Base-by-base conservation (phyloP, 2,329 filamentous ascomycete species). In the Stagonosporopsis vannaccii region DNA sequence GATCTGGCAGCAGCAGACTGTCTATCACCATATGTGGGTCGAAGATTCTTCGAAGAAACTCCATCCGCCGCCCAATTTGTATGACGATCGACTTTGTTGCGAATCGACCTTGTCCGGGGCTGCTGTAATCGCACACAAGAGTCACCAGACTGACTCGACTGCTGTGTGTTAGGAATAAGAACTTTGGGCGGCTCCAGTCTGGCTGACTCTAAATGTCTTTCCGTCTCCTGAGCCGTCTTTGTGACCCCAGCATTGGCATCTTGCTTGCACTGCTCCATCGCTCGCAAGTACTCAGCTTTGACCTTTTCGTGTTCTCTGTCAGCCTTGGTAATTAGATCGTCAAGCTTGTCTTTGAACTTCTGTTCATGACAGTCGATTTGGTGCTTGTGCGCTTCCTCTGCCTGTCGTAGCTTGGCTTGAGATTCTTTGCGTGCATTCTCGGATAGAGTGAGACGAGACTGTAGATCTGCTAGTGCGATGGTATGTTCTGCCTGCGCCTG, bases 41-140 rank as follows among this genome's bases (percentile, higher is more conserved):
- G 32, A 5, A 6, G 19, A 17, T 13, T 25, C 9, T 20, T 39
- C 9, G 33, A 44, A 19, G 33, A 4, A n/a, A 19, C 17, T 8
- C 53, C 30, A 8, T 45, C 49, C 4, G 59, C 39, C 12, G 62
- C 46, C 2, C 62, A 61, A 6, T 56, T 50, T 17, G 63, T 66
- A 11, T 62, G 51, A 8, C 68, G 61, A 28, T 59, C 58, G 20
- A 68, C 57, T 26, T 63, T 70, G 54, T 66, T 71, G 44, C 60
- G 65, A 1, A 30, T 23, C 11, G 45, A 69, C 4, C 13, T 42
- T 11, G 11, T 15, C 2, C 50, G 51, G 4, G 17, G 19, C 13
- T 48, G 17, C 12, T 48, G 48, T 12, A 39, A 44, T 13, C 12
- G 17, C 6, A 2, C 35, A 5, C 30, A 26, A 3, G 11, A 4